Conservation (phyloP, 441 rosid species). For the Populus trichocarpa region DNA sequence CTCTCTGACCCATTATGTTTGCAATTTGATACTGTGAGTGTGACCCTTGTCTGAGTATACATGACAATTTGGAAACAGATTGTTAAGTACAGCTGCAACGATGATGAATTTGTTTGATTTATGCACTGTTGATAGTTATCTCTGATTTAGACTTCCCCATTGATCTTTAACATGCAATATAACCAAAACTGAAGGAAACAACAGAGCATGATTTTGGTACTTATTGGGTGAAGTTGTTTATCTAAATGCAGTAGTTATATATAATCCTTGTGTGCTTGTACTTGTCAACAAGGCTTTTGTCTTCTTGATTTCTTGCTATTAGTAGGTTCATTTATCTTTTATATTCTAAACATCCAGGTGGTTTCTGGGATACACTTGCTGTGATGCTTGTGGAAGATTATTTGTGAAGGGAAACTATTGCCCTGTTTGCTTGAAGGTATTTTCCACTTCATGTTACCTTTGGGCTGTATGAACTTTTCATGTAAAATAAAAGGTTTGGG, state of each 20-base stretch:
- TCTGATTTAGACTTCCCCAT: constrained; percentile 2
- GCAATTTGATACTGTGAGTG: neutral
- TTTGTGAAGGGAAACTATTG: constrained; percentile 98
- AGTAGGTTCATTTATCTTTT: constrained; percentile 15
- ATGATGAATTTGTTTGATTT: neutral
- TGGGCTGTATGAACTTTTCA: neutral
- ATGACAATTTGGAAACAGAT: neutral
- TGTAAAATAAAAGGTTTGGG: neutral
- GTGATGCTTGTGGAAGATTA: constrained; percentile 99
- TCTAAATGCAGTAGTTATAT: neutral
- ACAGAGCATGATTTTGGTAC: neutral
- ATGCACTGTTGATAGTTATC: neutral
- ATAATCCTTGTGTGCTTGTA: neutral
- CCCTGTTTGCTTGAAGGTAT: constrained; percentile 97
- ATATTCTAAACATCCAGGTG: constrained; percentile 50
- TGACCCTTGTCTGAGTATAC: neutral
- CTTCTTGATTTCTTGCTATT: neutral
- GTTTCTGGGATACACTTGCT: constrained; percentile 97
- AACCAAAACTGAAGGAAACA: neutral
- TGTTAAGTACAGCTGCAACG: neutral
- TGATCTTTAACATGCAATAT: neutral
- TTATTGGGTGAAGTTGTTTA: neutral
- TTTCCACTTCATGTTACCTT: neutral
- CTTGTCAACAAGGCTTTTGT: neutral
- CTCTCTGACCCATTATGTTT: neutral